Evolutionary conservation across 805 yeast genomes (phyloP), one percentile per base, ranked within the genome.

Genomic region (Lachancea dasiensis): DNA sequence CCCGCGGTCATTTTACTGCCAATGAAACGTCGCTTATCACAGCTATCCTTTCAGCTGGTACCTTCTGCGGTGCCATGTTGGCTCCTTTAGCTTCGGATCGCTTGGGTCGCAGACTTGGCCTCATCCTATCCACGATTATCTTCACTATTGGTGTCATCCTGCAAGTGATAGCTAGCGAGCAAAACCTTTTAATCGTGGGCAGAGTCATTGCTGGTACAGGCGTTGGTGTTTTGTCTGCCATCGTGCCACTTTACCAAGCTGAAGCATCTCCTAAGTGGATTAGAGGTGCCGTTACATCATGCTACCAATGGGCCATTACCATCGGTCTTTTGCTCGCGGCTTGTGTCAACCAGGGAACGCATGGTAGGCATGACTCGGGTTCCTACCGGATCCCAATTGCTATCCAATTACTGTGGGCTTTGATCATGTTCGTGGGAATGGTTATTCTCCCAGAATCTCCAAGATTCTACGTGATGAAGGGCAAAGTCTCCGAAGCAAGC

Each of bases 221-320:
- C 36, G 83, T 83, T 41, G 94, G 94, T 44, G 67, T 75, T 19
- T 68, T 81, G 16, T 78, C 89, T 19, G 81, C 87, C 21, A 69
- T 77, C 43, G 81, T 83, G 24, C 86, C 89, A 19, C 60, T 83
- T 45, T 83, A 81, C 56, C 85, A 81, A 64, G 81, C 89, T 22
- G 94, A 83, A 59, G 79, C 83, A 25, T 74, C 86, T n/a, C 92
- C 92, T 18, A 77, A 73, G 51, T 78, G 82, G 70, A 74, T 83
- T 34, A 70, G 94, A 64, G 94, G 94, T 49, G 75, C 86, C 14
- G 68, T 81, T 44, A 86, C 82, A 32, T 75, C 83, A 39, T 72
- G 82, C 39, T 85, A 81, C 58, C 94, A 84, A 60, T 71, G 79
- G 67, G 79, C 81, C 29, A 66, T 69, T 49, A 81, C 92, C 3